Evolutionary conservation across 768 basidiomycete genomes (phyloP).

Genomic region (Tubosaeta brunneosetosa): DNA sequence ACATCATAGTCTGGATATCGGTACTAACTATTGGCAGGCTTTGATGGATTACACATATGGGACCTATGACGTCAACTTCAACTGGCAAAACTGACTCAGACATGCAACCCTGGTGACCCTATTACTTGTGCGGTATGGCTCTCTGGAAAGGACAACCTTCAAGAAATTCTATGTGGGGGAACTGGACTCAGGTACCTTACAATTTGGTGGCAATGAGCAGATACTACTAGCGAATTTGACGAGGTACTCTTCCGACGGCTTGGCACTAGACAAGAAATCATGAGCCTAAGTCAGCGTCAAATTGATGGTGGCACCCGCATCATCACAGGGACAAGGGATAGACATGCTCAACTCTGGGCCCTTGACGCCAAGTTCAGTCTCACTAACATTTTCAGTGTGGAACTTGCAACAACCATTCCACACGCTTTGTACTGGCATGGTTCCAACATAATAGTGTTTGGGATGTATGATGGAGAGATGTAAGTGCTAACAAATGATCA

Average conservation of each 20-base stretch:
- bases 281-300: neutral
- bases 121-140: conserved; percentile 7
- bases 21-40: neutral
- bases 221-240: conserved; percentile 1
- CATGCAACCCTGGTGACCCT: neutral
- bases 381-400: neutral
- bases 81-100: neutral
- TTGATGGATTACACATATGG: conserved; percentile 3
- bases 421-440: neutral
- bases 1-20: neutral
- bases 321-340: neutral
- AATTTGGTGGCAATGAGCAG: neutral
- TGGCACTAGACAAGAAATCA: conserved; percentile 6
- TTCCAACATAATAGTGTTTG: neutral
- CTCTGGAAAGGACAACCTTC: neutral
- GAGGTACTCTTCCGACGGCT: neutral
- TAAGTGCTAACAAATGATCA: neutral
- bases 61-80: neutral
- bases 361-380: neutral
- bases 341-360: neutral
- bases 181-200: conserved; percentile 7
- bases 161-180: conserved; percentile 1
- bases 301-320: neutral
- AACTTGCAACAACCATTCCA: neutral
- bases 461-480: conserved; percentile 3